Base-by-base conservation (phyloP, 2,329 filamentous ascomycete species). In the Trichoderma sp. region DNA sequence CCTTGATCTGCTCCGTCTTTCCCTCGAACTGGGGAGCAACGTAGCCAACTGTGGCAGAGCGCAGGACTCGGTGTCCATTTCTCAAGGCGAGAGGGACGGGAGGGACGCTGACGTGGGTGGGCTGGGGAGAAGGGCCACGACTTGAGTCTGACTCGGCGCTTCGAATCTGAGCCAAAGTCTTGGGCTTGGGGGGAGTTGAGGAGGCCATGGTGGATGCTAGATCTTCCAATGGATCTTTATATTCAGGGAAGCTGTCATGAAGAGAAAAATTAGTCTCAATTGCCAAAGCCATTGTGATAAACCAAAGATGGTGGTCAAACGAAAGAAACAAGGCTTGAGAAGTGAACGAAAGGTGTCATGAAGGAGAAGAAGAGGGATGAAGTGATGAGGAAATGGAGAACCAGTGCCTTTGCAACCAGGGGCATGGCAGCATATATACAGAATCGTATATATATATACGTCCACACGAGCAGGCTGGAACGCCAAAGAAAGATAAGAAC, bases 11-110 rank as follows among this genome's bases (percentile, higher is more conserved):
- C 76, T 92, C 88, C 69, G 88, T 84, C 81, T 96, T 97, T 76
- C 94, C 95, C 76, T 92, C 89, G 75, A 99, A 99, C 68, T 93
- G 92, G 54, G 94, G 93, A 26, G 95, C 93, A 69, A 96, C 89
- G 81, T 99, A 99, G 74, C 95, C 95, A 44, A 96, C 90, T 34
- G 93, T 95, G 71, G 92, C 90, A 70, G 95, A 95, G 21, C 93
- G 91, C 66, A 98, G 82, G 64, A 94, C 84, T 64, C 90, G 86
- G 75, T 92, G 88, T 65, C 86, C 85, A 78, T 88, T 84, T 75
- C 83, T 78, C 51, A 64, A 2, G 74, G 83, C 80, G 71, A 77
- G 67, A 72, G 74, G 79, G 78, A 73, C 79, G 64, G 85, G 82
- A 15, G 90, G 89, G 24, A 93, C 83, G 71, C 85, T 90, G 76